Evolutionary conservation across 768 basidiomycete genomes (phyloP).

Genomic region (Butyriboletus loyo): DNA sequence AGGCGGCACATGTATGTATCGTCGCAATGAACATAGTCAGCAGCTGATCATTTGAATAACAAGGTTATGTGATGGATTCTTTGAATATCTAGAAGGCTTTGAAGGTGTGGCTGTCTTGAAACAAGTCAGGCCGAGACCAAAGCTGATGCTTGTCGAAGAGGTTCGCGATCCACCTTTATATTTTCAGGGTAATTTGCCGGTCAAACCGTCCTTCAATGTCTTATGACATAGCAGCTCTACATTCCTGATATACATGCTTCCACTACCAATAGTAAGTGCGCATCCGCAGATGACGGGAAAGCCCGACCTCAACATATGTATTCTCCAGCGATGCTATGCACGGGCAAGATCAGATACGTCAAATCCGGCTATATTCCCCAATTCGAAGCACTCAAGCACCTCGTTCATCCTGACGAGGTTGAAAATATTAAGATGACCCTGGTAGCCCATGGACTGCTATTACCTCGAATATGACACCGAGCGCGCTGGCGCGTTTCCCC

Average conservation of each 20-base stretch:
- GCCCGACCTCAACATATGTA: background rate
- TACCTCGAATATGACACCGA: constrained; percentile 49
- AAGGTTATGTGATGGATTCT: constrained; percentile 30
- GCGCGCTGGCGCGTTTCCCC: constrained; percentile 40
- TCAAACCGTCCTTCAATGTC: background rate
- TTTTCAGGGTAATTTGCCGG: constrained; percentile 22
- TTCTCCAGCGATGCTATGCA: constrained; percentile 22
- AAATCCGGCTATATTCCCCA: constrained; percentile 62
- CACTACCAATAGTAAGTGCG: constrained; percentile 13
- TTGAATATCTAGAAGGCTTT: constrained; percentile 25
- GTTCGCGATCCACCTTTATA: constrained; percentile 22
- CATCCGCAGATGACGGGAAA: background rate
- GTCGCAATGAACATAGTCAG: background rate
- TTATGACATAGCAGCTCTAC: constrained; percentile 17
- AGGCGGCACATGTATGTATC: constrained; percentile 27
- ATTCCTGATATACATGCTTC: constrained; percentile 26
- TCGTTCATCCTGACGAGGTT: constrained; percentile 61
- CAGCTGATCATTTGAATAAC: background rate
- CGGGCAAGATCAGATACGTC: constrained; percentile 63
- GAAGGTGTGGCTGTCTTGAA: constrained; percentile 16
- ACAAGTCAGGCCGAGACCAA: background rate
- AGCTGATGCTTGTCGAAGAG: constrained; percentile 14
- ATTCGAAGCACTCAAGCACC: constrained; percentile 56
- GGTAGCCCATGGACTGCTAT: constrained; percentile 53
- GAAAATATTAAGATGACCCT: constrained; percentile 68